Percentiles rank a stretch among this genome's conserved stretches.
These are phyloP conservation scores for Sporothrix protearum DNA, from an alignment of 2,329 filamentous ascomycete species.

Conservation along the genomic window DNA sequence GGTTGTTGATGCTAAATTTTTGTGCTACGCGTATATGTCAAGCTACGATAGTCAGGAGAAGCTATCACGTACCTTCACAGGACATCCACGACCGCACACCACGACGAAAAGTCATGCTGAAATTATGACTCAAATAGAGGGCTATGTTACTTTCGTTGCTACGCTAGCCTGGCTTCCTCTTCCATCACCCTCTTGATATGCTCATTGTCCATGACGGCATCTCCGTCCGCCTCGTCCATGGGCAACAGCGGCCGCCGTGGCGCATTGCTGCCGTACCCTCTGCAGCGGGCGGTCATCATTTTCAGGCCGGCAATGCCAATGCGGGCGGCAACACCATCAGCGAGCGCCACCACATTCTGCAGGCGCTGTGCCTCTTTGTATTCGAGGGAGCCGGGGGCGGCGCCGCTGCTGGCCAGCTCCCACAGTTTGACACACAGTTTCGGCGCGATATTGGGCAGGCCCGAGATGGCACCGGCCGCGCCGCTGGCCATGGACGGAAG, in stretches of 20 bases:
- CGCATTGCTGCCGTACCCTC: constrained; percentile 27
- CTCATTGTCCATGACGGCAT: constrained; percentile 18
- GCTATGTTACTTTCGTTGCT: neutral
- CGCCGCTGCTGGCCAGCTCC: constrained; percentile 20
- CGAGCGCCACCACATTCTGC: constrained; percentile 29
- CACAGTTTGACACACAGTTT: constrained; percentile 26
- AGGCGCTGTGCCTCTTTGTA: constrained; percentile 27
- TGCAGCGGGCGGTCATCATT: constrained; percentile 26
- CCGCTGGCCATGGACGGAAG: constrained; percentile 31
- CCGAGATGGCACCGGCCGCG: constrained; percentile 25
- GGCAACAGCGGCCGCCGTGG: constrained; percentile 29
- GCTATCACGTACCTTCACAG: too few relatives aligned
- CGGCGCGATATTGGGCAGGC: constrained; percentile 24
- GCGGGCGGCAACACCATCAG: constrained; percentile 25
- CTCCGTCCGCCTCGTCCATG: constrained; percentile 28
- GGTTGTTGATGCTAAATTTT: neutral
- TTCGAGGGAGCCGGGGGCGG: neutral
- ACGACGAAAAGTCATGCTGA: too few relatives aligned
- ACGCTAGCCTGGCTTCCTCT: neutral
- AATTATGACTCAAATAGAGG: too few relatives aligned
- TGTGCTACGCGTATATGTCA: too few relatives aligned
- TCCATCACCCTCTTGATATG: constrained; percentile 20
- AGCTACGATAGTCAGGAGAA: too few relatives aligned
- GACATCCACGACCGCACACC: too few relatives aligned
- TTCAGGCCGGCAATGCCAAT: constrained; percentile 31